These are phyloP conservation scores for Aspergillus sergii DNA, from an alignment of 2,329 filamentous ascomycete genomes.

Conservation along the genomic window DNA sequence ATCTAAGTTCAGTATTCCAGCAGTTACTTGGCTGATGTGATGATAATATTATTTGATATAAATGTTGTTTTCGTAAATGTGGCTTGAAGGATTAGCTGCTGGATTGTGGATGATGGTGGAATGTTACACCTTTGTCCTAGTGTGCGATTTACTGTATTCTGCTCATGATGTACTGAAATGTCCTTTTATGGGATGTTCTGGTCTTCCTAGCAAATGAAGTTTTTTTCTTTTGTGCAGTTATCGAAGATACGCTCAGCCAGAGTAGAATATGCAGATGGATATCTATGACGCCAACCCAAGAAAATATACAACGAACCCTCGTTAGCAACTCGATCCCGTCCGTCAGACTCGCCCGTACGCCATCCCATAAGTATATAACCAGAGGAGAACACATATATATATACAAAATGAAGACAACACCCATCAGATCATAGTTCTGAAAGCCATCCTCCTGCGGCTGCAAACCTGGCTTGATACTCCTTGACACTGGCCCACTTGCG, in stretches of 20 bases:
- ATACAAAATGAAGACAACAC: background rate
- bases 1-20: no score
- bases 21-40: no score
- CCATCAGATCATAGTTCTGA: constrained; percentile 28
- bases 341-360: background rate
- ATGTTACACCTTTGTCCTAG: no score
- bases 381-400: background rate
- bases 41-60: no score
- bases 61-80: no score
- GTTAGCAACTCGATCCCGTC: background rate
- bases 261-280: background rate
- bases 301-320: background rate
- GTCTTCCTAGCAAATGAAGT: background rate
- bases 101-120: no score
- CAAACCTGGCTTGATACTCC: constrained; percentile 75
- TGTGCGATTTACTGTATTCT: no score
- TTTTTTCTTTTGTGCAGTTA: background rate
- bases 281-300: background rate
- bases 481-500: constrained; percentile 76
- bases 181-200: background rate
- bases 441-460: constrained; percentile 60
- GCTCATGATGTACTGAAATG: background rate
- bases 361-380: background rate
- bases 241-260: background rate
- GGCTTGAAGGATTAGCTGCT: no score